Evolutionary conservation across 371 early-diverging fungal genomes (phyloP).

Genomic region (Syncephalastrum racemosum): DNA sequence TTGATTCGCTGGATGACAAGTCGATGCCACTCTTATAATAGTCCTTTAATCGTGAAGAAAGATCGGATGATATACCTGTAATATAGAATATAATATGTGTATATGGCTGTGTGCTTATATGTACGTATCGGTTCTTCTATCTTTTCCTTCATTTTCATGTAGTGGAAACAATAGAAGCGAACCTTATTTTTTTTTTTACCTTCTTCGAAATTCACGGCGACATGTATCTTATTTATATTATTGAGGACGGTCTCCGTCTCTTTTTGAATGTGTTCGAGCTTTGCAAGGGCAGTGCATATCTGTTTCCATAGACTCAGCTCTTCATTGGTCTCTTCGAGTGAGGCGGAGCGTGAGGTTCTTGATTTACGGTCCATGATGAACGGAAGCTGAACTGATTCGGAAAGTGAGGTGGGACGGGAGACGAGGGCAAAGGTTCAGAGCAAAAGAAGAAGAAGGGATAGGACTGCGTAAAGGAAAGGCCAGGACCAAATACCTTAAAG

Average conservation of each 20-base stretch:
- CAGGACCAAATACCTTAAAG: too few relatives aligned
- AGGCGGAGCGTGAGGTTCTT: slow-evolving; percentile 49
- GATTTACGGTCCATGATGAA: slow-evolving; percentile 49
- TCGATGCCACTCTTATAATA: slow-evolving; percentile 42
- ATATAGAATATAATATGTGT: slow-evolving; percentile 7
- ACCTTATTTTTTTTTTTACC: slow-evolving; percentile 25
- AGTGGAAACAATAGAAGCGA: too few relatives aligned
- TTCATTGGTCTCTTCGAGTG: slow-evolving; percentile 53
- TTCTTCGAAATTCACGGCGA: slow-evolving; percentile 37
- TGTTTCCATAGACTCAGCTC: slow-evolving; percentile 57
- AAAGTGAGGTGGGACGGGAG: too few relatives aligned
- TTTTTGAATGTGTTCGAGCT: slow-evolving; percentile 49
- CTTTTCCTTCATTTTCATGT: too few relatives aligned
- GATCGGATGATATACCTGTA: slow-evolving; percentile 30
- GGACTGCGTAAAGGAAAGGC: too few relatives aligned
- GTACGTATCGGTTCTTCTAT: too few relatives aligned
- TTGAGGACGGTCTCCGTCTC: slow-evolving; percentile 36
- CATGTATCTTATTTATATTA: slow-evolving; percentile 44
- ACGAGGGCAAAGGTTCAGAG: too few relatives aligned
- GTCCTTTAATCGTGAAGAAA: slow-evolving; percentile 31
- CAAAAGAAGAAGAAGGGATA: too few relatives aligned
- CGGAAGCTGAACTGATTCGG: background rate
- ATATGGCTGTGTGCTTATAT: background rate
- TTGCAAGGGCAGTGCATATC: slow-evolving; percentile 56
- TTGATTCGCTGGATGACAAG: slow-evolving; percentile 38